A percentile compares a stretch with the other conserved stretches of the same genome.
Conservation (phyloP, 1,284 basidiomycete species). For the Ganoderma sinense region DNA sequence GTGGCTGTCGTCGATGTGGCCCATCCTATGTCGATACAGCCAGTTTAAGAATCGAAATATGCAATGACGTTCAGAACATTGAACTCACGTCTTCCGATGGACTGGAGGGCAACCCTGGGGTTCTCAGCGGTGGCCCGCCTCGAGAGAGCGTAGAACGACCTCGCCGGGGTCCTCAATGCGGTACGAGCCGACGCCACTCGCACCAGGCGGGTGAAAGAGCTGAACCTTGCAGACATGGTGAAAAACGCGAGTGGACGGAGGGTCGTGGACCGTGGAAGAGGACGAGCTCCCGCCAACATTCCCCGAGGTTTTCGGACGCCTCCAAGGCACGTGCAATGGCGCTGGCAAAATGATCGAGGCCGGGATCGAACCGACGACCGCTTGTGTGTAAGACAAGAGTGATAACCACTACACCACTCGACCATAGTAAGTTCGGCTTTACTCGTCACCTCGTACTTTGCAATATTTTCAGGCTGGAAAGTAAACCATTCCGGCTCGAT, state of each 20-base stretch:
- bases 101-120: not conserved
- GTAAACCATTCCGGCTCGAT: too few relatives aligned
- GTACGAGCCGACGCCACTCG: not conserved
- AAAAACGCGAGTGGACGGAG: not conserved
- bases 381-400: conserved; percentile 35
- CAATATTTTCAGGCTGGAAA: too few relatives aligned
- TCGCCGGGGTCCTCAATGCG: not conserved
- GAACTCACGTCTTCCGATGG: not conserved
- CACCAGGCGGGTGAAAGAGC: not conserved
- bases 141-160: not conserved
- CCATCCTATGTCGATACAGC: conserved; percentile 61
- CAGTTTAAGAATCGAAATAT: not conserved
- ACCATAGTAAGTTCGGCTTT: conserved; percentile 1
- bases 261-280: not conserved
- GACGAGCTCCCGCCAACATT: not conserved
- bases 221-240: not conserved
- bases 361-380: conserved; percentile 35
- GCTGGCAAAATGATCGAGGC: conserved; percentile 26
- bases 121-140: not conserved
- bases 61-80: not conserved
- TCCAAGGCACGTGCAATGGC: not conserved
- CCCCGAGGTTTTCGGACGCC: not conserved
- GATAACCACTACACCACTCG: conserved; percentile 36
- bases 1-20: conserved; percentile 85
- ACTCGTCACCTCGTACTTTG: not conserved